Evolutionary conservation across 2,329 filamentous ascomycete species (phyloP), one percentile per base, ranked within the genome.

Genomic region (Sclerotinia minor): DNA sequence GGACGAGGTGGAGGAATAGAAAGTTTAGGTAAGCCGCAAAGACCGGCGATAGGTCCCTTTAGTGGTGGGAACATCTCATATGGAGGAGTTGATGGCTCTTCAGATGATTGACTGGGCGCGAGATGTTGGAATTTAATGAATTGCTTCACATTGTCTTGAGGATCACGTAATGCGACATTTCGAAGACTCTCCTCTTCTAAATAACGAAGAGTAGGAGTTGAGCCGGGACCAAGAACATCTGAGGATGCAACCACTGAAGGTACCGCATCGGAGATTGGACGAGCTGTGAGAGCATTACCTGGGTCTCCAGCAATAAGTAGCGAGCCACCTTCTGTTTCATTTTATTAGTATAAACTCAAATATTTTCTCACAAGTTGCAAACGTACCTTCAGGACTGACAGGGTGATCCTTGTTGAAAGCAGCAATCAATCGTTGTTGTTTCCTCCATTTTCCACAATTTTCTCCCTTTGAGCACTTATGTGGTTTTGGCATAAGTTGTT

Each of bases 181-280:
- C 88, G 87, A 21, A 97, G 87, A 53, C 84, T 85, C 60, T 89
- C 87, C 77, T 93, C 89, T 74, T 93, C 89, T 49, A 97, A 85
- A 71, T 88, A 86, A 68, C 86, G 84, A 69, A 94, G 83, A 32
- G 88, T 83, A 29, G 89, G 84, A 17, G 88, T 77, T 58, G 84
- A 79, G 9, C 85, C 85, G 7, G 91, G 89, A 2, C 93, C 94
- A 71, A 98, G 84, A 15, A 96, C 85, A 78, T 97, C 94, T 1
- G 94, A 97, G 0, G 94, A 97, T 35, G 94, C 94, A 64, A 96
- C 89, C 13, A 97, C 84, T 1, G 94, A 97, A 13, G 91, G 91
- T 4, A 90, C 86, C 26, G 86, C 86, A 73, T 95, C 90, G 7
- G 92, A 94, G 35, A 88, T 82, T 15, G 92, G 91, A 54, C 90